phyloP scores from a whole-genome alignment of 2,329 filamentous ascomycete genomes.

The Fusarium lateritium region DNA sequence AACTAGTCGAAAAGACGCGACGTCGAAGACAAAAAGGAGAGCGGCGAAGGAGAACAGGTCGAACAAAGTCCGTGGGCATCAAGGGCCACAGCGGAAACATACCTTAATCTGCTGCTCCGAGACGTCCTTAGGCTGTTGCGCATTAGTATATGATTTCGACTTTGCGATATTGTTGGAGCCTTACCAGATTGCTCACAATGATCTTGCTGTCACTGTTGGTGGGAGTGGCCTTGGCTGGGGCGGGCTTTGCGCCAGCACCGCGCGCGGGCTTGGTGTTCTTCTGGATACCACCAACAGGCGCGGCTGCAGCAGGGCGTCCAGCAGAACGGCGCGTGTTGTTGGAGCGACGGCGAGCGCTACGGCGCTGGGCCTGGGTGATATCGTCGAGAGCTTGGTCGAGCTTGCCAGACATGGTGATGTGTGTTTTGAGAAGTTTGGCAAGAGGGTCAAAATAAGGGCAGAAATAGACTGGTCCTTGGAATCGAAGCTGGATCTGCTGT shows the following conservation, averaged over 20 bases:
- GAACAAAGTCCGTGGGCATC: slow-evolving; percentile 78
- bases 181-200: slow-evolving; percentile 97
- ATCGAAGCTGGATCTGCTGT: slow-evolving; percentile 34
- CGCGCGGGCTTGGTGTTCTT: slow-evolving; percentile 79
- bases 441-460: slow-evolving; percentile 27
- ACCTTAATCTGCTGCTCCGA: slow-evolving; percentile 99
- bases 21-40: slow-evolving; percentile 54
- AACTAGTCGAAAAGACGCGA: slow-evolving; percentile 41
- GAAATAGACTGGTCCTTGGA: slow-evolving; percentile 18
- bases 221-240: slow-evolving; percentile 74
- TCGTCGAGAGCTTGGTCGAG: slow-evolving; percentile 98
- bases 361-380: slow-evolving; percentile 86
- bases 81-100: slow-evolving; percentile 92
- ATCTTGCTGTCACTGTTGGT: slow-evolving; percentile 89
- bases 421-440: slow-evolving; percentile 30
- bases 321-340: slow-evolving; percentile 64
- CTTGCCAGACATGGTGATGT: slow-evolving; percentile 86
- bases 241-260: slow-evolving; percentile 70
- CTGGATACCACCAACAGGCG: slow-evolving; percentile 87
- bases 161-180: slow-evolving; percentile 52
- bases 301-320: slow-evolving; percentile 68
- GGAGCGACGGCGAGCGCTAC: slow-evolving; percentile 69
- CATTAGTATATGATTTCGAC: slow-evolving; percentile 62
- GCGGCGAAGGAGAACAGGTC: slow-evolving; percentile 65
- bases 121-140: slow-evolving; percentile 88